A percentile compares a stretch with the other conserved stretches of the same genome.
phyloP scores from a whole-genome alignment of 2,329 filamentous ascomycete species.

The Nakataea oryzae region DNA sequence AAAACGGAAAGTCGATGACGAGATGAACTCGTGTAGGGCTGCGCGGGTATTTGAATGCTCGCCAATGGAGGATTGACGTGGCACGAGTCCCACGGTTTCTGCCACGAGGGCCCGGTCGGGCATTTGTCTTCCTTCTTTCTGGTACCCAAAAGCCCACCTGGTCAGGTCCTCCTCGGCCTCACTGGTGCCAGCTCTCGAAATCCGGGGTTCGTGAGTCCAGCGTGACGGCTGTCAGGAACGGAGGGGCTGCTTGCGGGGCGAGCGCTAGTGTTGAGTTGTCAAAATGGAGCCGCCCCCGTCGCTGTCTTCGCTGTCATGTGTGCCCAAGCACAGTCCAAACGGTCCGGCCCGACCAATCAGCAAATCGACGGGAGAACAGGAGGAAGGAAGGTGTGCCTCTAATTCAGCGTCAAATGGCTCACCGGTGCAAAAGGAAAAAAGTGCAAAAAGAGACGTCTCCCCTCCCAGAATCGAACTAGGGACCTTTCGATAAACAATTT shows the following conservation, averaged over 20 bases:
- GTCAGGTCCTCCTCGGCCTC: not conserved
- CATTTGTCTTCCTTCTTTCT: not conserved
- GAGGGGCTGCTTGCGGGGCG: not conserved
- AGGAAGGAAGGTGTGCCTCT: too few relatives aligned
- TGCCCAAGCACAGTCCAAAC: not conserved
- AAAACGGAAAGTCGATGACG: not conserved
- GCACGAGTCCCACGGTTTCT: not conserved
- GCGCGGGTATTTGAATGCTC: not conserved
- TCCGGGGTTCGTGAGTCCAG: not conserved
- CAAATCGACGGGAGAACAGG: too few relatives aligned
- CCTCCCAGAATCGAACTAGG: constrained; percentile 3
- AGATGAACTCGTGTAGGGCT: not conserved
- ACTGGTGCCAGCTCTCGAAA: not conserved
- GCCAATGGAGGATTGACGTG: not conserved
- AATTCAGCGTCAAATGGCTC: too few relatives aligned
- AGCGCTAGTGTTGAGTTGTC: not conserved
- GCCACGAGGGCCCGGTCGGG: not conserved
- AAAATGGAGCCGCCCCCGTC: not conserved
- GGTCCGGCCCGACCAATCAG: not conserved
- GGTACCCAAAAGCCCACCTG: not conserved
- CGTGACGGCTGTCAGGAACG: not conserved
- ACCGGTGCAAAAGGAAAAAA: not conserved
- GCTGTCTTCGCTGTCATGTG: not conserved
- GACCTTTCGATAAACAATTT: constrained; percentile 1
- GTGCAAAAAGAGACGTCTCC: not conserved